phyloP scores from a whole-genome alignment of 768 basidiomycete species.

The Rhodocollybia butyracea region DNA sequence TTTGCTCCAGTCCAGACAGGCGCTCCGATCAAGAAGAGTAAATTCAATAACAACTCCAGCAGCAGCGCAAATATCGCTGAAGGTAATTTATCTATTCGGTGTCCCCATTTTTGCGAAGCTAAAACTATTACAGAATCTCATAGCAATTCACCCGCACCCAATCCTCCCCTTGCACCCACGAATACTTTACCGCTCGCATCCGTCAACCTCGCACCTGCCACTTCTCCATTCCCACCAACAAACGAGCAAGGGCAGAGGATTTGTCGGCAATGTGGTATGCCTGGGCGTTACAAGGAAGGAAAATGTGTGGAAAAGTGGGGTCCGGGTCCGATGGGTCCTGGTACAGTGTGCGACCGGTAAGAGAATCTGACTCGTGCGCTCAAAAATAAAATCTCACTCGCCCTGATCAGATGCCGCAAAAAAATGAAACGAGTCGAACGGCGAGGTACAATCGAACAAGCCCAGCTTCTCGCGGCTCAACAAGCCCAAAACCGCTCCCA shows the following conservation, averaged over 20 bases:
- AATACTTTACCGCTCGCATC: slow-evolving; percentile 14
- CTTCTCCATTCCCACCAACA: slow-evolving; percentile 36
- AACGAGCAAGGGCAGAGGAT: slow-evolving; percentile 71
- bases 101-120: not conserved
- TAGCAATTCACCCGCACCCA: not conserved
- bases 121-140: not conserved
- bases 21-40: slow-evolving; percentile 66
- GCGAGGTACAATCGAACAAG: slow-evolving; percentile 59
- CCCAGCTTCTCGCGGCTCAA: slow-evolving; percentile 14
- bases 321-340: slow-evolving; percentile 78
- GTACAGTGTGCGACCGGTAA: slow-evolving; percentile 78
- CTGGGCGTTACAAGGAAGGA: slow-evolving; percentile 78
- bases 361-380: slow-evolving; percentile 16
- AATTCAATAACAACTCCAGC: slow-evolving; percentile 27
- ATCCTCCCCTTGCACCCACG: not conserved
- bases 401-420: slow-evolving; percentile 59
- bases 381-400: not conserved
- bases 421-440: slow-evolving; percentile 85
- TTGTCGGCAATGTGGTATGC: slow-evolving; percentile 70
- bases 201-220: slow-evolving; percentile 17
- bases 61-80: slow-evolving; percentile 2
- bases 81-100: slow-evolving; percentile 8
- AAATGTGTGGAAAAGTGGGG: slow-evolving; percentile 91
- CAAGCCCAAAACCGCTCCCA: slow-evolving; percentile 2
- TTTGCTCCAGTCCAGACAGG: slow-evolving; percentile 74